phyloP scores from a whole-genome alignment of 75 land plant genomes.

The Ceratopteris richardii region DNA sequence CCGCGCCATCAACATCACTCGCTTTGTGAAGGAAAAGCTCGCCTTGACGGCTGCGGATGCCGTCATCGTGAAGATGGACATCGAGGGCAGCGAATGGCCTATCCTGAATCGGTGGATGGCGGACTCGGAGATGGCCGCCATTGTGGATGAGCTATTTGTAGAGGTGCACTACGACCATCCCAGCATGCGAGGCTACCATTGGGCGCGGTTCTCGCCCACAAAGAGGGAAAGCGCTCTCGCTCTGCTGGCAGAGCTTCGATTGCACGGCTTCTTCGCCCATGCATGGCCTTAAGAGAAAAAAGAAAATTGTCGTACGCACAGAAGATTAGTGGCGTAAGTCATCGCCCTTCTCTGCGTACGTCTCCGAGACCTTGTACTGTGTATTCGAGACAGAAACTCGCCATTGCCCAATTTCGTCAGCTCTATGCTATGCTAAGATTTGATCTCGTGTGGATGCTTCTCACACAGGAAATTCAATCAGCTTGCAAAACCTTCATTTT shows the following conservation, averaged over 20 bases:
- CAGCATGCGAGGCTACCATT: slow-evolving; percentile 16
- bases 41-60: slow-evolving; percentile 9
- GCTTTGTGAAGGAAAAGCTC: slow-evolving; percentile 23
- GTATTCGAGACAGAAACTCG: too few species aligned
- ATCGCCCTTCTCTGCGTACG: too few species aligned
- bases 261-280: slow-evolving; percentile 18
- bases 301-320: too few species aligned
- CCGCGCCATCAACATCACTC: slow-evolving; percentile 15
- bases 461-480: too few species aligned
- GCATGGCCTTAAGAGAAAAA: slow-evolving; percentile 25
- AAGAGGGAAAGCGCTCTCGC: slow-evolving; percentile 14
- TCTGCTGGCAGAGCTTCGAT: slow-evolving; percentile 19
- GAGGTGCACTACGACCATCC: slow-evolving; percentile 25
- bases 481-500: too few species aligned
- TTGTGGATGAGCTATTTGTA: slow-evolving; percentile 30
- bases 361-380: too few species aligned
- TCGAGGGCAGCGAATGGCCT: slow-evolving; percentile 32
- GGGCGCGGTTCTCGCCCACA: slow-evolving; percentile 12
- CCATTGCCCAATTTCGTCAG: too few species aligned
- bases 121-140: slow-evolving; percentile 20
- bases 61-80: slow-evolving; percentile 37
- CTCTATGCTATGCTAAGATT: too few species aligned
- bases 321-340: too few species aligned
- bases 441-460: too few species aligned
- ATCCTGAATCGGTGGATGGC: slow-evolving; percentile 22